Evolutionary conservation across 2,329 filamentous ascomycete species (phyloP).

Genomic region (Xylaria polymorpha): DNA sequence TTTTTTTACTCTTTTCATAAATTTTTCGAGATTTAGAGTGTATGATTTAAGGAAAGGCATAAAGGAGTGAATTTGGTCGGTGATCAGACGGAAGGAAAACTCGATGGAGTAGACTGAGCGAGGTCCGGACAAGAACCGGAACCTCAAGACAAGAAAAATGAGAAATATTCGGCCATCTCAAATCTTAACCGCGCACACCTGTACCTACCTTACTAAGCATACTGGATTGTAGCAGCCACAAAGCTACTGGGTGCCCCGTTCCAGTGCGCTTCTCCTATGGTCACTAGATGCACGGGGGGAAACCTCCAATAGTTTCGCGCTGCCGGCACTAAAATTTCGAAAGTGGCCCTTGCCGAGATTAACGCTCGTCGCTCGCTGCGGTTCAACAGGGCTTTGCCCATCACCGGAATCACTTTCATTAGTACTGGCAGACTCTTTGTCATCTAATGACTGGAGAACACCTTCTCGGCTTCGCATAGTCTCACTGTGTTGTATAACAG

Average conservation of each 20-base stretch:
- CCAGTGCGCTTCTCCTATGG: conserved; percentile 54
- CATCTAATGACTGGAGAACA: conserved; percentile 56
- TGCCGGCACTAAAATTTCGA: conserved; percentile 80
- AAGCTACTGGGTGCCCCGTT: conserved; percentile 46
- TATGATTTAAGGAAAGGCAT: conserved; percentile 46
- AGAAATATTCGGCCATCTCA: conserved; percentile 48
- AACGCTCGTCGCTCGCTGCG: conserved; percentile 77
- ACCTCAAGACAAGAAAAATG: conserved; percentile 38
- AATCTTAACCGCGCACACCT: conserved; percentile 36
- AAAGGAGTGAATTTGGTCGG: conserved; percentile 51
- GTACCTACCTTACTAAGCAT: conserved; percentile 29
- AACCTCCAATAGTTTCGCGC: conserved; percentile 78
- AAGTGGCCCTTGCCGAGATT: conserved; percentile 73
- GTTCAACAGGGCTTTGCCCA: conserved; percentile 49
- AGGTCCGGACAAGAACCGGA: conserved; percentile 23
- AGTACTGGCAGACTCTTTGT: conserved; percentile 49
- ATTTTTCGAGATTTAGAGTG: conserved; percentile 35
- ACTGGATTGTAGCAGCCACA: conserved; percentile 23
- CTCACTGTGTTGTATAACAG: conserved; percentile 61
- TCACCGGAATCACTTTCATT: conserved; percentile 47
- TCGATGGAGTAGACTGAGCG: conserved; percentile 39
- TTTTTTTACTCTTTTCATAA: conserved; percentile 14
- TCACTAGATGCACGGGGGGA: conserved; percentile 67
- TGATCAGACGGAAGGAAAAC: conserved; percentile 44
- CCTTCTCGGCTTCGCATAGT: conserved; percentile 66